Evolutionary conservation across 805 yeast species (phyloP), one percentile per base, ranked within the genome.

Genomic region (Novakomyces olei): DNA sequence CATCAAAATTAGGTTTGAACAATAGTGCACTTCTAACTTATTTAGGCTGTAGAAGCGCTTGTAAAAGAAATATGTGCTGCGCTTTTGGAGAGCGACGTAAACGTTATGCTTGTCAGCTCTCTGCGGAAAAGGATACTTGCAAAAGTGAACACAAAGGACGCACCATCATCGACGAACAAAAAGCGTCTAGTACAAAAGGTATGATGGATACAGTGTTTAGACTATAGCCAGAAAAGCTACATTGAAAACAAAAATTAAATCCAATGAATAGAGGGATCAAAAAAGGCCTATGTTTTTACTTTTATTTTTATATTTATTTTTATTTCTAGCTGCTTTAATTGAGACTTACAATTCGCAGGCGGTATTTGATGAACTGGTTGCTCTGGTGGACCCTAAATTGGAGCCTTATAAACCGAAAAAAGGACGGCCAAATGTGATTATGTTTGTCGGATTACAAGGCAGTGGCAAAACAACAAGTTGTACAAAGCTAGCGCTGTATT

Each of bases 381-480:
- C 67, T 5, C 61, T 88, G 26, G 93, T 88, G 16, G 95, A 83
- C 46, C 74, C 72, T 30, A 43, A 50, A 14, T 34, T 37, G 15
- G 53, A 61, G 27, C 47, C 77, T 6, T 85, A 70, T 49, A 76
- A 76, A 54, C 96, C 95, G 26, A 76, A 75, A 58, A 83, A 83
- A 60, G 72, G 80, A 44, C 65, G 67, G 44, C 49, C 69, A 6
- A 69, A 75, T 47, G 77, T 85, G 20, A 75, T 88, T 41, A 88
- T 88, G 98, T 77, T 88, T 63, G 98, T 88, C 37, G 98, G 98
- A 49, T 61, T 88, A 38, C 98, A 88, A 54, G 98, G 98, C 59
- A 88, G 96, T 8, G 98, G 98, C 65, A 88, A 88, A 52, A 88
- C 98, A 20, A 88, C 98, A 0, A 72, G 94, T 2, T 83, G 95